Conservation (phyloP, 495 filamentous ascomycete species). For the Neurospora terricola region DNA sequence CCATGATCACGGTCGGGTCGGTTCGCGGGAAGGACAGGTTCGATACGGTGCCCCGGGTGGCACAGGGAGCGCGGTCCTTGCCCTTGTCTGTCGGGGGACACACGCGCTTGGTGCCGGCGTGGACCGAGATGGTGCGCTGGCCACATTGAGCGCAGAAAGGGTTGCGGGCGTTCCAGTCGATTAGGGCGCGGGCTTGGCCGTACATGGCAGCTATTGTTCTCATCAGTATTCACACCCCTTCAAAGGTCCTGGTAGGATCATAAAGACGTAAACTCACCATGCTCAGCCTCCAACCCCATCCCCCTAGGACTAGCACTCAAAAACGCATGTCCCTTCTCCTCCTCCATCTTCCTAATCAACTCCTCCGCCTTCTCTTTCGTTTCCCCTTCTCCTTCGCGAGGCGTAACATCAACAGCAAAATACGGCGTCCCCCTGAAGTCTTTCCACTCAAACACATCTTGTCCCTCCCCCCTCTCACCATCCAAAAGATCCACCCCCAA, state of each 20-base stretch:
- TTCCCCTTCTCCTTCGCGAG: slow-evolving; percentile 39
- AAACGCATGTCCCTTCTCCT: slow-evolving; percentile 19
- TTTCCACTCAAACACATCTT: slow-evolving; percentile 25
- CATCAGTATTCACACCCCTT: not conserved
- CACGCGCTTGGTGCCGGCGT: slow-evolving; percentile 82
- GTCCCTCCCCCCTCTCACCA: not conserved
- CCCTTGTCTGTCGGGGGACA: slow-evolving; percentile 73
- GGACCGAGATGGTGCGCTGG: slow-evolving; percentile 69
- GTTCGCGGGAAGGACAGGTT: slow-evolving; percentile 90
- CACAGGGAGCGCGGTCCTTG: slow-evolving; percentile 55
- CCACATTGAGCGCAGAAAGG: slow-evolving; percentile 88
- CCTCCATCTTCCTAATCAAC: slow-evolving; percentile 23
- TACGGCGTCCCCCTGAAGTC: slow-evolving; percentile 66
- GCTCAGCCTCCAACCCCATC: slow-evolving; percentile 30
- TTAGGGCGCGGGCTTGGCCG: slow-evolving; percentile 77
- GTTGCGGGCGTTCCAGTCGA: slow-evolving; percentile 93
- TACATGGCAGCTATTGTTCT: slow-evolving; percentile 63
- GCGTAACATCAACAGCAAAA: slow-evolving; percentile 86
- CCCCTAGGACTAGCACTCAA: slow-evolving; percentile 19
- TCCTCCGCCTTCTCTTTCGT: slow-evolving; percentile 45
- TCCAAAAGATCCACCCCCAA: not conserved
- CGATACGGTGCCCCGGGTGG: slow-evolving; percentile 62
- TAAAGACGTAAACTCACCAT: slow-evolving; percentile 22
- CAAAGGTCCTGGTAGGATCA: not conserved
- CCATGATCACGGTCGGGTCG: slow-evolving; percentile 93